Conservation (phyloP, 2,329 filamentous ascomycete genomes). For the Aureobasidium sp. region DNA sequence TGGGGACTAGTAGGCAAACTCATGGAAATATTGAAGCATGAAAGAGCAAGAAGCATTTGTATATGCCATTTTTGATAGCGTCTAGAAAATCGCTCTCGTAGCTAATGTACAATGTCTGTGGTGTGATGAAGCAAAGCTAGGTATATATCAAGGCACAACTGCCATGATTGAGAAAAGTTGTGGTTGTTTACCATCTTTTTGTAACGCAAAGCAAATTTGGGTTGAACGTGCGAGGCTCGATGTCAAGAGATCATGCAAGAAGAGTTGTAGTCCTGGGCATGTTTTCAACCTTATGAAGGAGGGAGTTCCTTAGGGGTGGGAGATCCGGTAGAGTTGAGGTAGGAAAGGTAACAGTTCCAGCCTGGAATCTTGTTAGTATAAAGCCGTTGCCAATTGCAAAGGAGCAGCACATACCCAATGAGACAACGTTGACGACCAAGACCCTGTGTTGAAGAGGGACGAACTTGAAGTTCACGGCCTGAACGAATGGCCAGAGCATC, state of each 20-base stretch:
- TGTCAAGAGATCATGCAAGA: too few species aligned
- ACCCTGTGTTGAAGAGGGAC: constrained; percentile 77
- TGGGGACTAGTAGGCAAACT: background rate
- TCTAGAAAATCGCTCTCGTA: background rate
- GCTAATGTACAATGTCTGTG: constrained; percentile 2
- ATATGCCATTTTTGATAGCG: background rate
- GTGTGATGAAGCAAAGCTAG: background rate
- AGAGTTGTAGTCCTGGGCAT: background rate
- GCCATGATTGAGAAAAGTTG: background rate
- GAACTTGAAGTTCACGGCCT: constrained; percentile 79
- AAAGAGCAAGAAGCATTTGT: background rate
- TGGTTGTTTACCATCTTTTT: background rate
- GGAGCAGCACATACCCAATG: constrained; percentile 43
- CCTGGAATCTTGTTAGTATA: constrained; percentile 29
- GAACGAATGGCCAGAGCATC: constrained; percentile 79
- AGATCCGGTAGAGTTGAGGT: constrained; percentile 41
- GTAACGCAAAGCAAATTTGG: background rate
- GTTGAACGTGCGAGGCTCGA: background rate
- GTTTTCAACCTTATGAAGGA: constrained; percentile 12
- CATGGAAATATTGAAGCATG: background rate
- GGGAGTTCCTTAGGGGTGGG: constrained; percentile 15
- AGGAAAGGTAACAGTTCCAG: constrained; percentile 53
- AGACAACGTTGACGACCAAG: constrained; percentile 77
- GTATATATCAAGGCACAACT: background rate
- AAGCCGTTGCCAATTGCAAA: background rate